These are phyloP conservation scores for Lepraria neglecta DNA, from an alignment of 495 filamentous ascomycete genomes.

Conservation along the genomic window DNA sequence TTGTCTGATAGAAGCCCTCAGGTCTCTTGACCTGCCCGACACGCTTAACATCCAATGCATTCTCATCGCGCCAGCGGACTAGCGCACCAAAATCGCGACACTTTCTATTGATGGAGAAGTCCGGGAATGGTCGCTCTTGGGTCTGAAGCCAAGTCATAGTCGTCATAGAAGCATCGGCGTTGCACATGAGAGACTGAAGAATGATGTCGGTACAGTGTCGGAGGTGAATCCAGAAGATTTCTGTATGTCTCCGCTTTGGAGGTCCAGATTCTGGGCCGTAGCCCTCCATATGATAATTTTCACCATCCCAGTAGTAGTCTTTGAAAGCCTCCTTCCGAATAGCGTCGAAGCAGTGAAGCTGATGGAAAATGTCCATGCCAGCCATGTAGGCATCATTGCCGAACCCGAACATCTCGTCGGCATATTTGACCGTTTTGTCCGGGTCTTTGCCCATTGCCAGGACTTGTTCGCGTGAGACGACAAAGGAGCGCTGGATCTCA, in stretches of 20 bases:
- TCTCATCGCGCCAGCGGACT: neutral
- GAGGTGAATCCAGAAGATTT: neutral
- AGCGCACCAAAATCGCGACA: neutral
- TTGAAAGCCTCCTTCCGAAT: constrained; percentile 33
- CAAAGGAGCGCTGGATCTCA: constrained; percentile 9
- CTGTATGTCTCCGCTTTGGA: neutral
- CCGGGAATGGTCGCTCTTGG: neutral
- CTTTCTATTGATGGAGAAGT: neutral
- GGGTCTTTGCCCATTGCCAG: constrained; percentile 36
- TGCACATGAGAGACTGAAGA: neutral
- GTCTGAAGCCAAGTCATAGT: neutral
- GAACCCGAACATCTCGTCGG: constrained; percentile 33
- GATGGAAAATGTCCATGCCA: constrained; percentile 34
- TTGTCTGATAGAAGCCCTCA: no score
- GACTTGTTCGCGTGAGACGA: constrained; percentile 30
- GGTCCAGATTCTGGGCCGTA: neutral
- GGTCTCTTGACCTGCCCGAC: neutral
- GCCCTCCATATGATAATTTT: constrained; percentile 15
- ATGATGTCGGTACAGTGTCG: neutral
- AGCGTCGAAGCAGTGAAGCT: constrained; percentile 36
- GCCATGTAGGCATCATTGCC: constrained; percentile 36
- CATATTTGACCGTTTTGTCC: constrained; percentile 30
- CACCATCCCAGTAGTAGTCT: constrained; percentile 30
- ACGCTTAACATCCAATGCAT: neutral
- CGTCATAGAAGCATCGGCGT: neutral